These are phyloP conservation scores for Lobulomyces angularis DNA, from an alignment of 192 early-diverging fungal species.

Conservation along the genomic window DNA sequence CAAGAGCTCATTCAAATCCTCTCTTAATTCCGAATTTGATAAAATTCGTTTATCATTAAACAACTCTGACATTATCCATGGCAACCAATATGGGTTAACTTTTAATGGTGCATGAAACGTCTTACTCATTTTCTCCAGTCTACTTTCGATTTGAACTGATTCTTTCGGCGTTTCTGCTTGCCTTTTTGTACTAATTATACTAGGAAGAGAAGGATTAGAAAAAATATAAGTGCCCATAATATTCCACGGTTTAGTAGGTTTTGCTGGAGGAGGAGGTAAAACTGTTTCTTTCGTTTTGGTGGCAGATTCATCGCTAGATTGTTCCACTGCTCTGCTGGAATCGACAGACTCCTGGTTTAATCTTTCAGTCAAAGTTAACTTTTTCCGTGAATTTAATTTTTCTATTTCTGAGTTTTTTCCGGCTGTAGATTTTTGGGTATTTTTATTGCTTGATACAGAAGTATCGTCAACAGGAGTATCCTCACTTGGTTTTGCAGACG, in stretches of 20 bases:
- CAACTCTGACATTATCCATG: conserved; percentile 87
- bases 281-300: neutral
- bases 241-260: neutral
- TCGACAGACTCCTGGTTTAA: too few species aligned
- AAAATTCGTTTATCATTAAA: conserved; percentile 56
- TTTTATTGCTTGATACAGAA: too few species aligned
- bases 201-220: conserved; percentile 6
- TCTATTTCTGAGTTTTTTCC: too few species aligned
- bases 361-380: too few species aligned
- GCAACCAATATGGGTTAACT: conserved; percentile 81
- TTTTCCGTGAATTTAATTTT: too few species aligned
- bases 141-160: conserved; percentile 6
- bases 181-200: conserved; percentile 16
- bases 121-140: conserved; percentile 24
- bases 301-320: too few species aligned
- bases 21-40: conserved; percentile 29
- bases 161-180: conserved; percentile 18
- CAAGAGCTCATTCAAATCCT: conserved; percentile 56
- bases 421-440: too few species aligned
- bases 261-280: neutral
- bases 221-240: neutral
- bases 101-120: conserved; percentile 53
- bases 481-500: too few species aligned
- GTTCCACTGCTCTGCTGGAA: too few species aligned
- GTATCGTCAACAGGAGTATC: too few species aligned